Evolutionary conservation across 495 filamentous ascomycete species (phyloP).

Genomic region (Tuber melanosporum): DNA sequence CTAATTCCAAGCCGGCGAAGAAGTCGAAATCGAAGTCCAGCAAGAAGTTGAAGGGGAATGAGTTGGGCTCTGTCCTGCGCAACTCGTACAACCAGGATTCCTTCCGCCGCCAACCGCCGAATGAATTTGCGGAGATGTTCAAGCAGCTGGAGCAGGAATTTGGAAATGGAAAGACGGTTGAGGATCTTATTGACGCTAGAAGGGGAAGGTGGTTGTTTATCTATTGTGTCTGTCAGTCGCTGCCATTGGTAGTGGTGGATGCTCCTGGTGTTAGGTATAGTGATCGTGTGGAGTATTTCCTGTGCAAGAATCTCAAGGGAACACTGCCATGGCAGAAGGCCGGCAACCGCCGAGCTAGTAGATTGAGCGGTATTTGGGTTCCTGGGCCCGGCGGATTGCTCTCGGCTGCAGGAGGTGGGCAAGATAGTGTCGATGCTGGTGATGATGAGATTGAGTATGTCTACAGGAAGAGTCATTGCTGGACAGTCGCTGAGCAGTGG

Average conservation of each 20-base stretch:
- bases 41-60: constrained; percentile 69
- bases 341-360: constrained; percentile 52
- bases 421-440: constrained; percentile 61
- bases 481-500: constrained; percentile 60
- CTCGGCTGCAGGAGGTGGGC: constrained; percentile 65
- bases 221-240: constrained; percentile 80
- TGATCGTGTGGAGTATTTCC: constrained; percentile 87
- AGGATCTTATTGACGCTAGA: constrained; percentile 70
- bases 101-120: constrained; percentile 51
- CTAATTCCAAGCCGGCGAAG: constrained; percentile 55
- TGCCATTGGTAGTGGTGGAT: constrained; percentile 85
- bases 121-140: constrained; percentile 69
- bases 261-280: constrained; percentile 69
- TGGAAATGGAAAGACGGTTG: constrained; percentile 61
- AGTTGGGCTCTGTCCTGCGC: constrained; percentile 65
- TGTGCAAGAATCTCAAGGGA: constrained; percentile 82
- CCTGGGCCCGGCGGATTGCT: constrained; percentile 46
- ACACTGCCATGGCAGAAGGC: constrained; percentile 81
- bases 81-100: constrained; percentile 69
- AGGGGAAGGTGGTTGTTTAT: constrained; percentile 91
- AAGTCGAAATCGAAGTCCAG: constrained; percentile 53
- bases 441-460: constrained; percentile 84
- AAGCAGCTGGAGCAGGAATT: constrained; percentile 74
- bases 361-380: constrained; percentile 74
- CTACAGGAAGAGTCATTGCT: constrained; percentile 87